phyloP scores from a whole-genome alignment of 345 rosid genomes.

The Carallia pectinifolia region DNA sequence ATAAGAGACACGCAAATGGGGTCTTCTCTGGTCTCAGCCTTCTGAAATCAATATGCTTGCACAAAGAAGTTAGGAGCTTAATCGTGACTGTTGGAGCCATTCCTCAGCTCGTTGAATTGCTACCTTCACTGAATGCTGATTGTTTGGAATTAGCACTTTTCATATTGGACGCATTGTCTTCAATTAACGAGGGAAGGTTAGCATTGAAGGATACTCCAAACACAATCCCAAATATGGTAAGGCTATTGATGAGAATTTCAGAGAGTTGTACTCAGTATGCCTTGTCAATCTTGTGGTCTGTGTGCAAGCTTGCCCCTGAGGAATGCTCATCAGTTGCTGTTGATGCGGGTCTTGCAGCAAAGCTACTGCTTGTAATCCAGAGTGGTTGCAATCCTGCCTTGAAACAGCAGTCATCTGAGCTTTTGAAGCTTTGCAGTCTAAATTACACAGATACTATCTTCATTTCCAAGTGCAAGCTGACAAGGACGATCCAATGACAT shows the following conservation, averaged over 20 bases:
- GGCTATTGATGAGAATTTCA: constrained; percentile 55
- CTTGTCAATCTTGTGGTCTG: constrained; percentile 57
- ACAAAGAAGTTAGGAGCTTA: constrained; percentile 40
- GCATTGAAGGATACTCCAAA: constrained; percentile 53
- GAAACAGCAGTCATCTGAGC: constrained; percentile 58
- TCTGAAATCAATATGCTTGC: constrained; percentile 49
- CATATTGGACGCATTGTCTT: constrained; percentile 49
- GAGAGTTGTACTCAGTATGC: constrained; percentile 62
- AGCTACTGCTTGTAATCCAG: constrained; percentile 60
- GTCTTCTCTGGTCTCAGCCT: constrained; percentile 48
- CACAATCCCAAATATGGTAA: constrained; percentile 55
- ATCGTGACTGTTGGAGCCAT: constrained; percentile 56
- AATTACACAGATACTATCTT: constrained; percentile 57
- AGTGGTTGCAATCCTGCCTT: constrained; percentile 61
- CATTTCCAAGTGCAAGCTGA: constrained; percentile 69
- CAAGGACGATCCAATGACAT: constrained; percentile 54
- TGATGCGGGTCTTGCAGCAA: constrained; percentile 64
- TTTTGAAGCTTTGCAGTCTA: constrained; percentile 59
- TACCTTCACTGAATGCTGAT: constrained; percentile 45
- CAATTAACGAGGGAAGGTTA: constrained; percentile 42
- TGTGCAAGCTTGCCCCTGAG: constrained; percentile 56
- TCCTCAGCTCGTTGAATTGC: constrained; percentile 51
- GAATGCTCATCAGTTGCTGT: constrained; percentile 59
- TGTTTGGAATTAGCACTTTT: constrained; percentile 51
- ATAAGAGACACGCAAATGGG: constrained; percentile 51